Base-by-base conservation (phyloP, 208 protist species). In the Sergeia podlipaevii region DNA sequence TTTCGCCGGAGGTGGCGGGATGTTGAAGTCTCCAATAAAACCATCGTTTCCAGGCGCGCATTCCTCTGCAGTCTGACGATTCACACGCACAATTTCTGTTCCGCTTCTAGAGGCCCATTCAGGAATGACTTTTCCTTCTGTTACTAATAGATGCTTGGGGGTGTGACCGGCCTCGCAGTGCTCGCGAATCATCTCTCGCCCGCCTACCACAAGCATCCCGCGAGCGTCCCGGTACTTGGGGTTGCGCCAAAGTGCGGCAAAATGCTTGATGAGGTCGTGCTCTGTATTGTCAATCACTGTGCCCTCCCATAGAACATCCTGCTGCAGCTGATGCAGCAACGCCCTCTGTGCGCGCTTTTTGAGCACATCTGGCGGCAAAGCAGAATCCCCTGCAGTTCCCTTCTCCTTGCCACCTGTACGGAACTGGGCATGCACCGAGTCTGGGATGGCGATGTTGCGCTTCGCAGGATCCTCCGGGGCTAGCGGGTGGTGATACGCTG, bases 281-380 rank as follows among this genome's bases (percentile, higher is more conserved):
- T 73, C 54, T n/a, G 69, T 45, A 49, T 85, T 68, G 56, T 83
- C 65, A 29, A 95, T 76, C 3, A 95, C 82, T 2, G 80, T 89
- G 28, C 84, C 84, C 42, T 89, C 82, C 85, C 88, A 95, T 23
- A 95, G 77, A 3, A 95, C 72, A 32, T 92, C 80, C 48, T 91
- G 73, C 55, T 92, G 84, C 64, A 92, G 48, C 29, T 89, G 78
- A 1, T 74, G 57, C 2, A 91, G 62, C 7, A 92, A 70, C 1
- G 81, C 81, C 32, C 66, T 72, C 52, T 91, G 81, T 20, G 84
- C 88, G 23, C 63, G 52, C 43, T 74, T 80, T 66, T 92, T 77
- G 27, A 89, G 37, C 0, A 77, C 50, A 56, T 90, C 82, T 5
- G 88, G 71, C 0, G 81, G 66, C 7, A 82, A 41, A 5, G 59